Evolutionary conservation across 2,329 filamentous ascomycete species (phyloP), one percentile per base, ranked within the genome.

Genomic region (Trichoderma polysporum): DNA sequence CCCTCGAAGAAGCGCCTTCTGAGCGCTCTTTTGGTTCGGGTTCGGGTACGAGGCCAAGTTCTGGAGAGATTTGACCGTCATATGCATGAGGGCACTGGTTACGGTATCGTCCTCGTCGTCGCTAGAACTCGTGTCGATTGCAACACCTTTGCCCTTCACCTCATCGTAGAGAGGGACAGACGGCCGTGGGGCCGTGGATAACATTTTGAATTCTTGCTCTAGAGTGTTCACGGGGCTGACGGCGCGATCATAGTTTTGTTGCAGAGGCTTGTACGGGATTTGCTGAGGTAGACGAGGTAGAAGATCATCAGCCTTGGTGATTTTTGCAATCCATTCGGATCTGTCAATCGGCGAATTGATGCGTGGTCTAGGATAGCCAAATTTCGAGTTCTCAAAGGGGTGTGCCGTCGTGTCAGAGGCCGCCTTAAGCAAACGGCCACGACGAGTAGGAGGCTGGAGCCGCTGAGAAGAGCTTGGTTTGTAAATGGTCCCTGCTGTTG

Each of bases 11-110:
- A 86, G 80, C 19, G 79, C 76, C 70, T 78, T 82, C 74, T 82
- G 83, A 67, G 85, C 85, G 49, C 75, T 77, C 74, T 82, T 82
- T 73, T 86, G 85, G 73, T 79, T 82, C 8, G 84, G 84, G 69
- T 87, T 87, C 4, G 81, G 78, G 70, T 86, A 87, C 1, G 85
- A 86, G 17, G 85, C 85, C 70, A 87, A 73, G 70, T 83, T 86
- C 45, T 82, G 81, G 25, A 86, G 77, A 33, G 79, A 82, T 71
- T 85, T 85, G 71, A 82, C 79, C 13, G 78, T 76, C 69, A 80
- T 77, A 53, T 75, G 80, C 67, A 78, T 75, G 58, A 81, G 72
- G 1, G 77, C 73, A 22, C 77, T 74, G 31, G 72, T 73, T 7
- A 75, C 76, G 41, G 74, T 69, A 13, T 75, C 75, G 3, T 71